Percentiles rank a stretch among this genome's conserved stretches.
These are phyloP conservation scores for Mixia osmundae DNA, from an alignment of 1,284 basidiomycete genomes.

Conservation along the genomic window DNA sequence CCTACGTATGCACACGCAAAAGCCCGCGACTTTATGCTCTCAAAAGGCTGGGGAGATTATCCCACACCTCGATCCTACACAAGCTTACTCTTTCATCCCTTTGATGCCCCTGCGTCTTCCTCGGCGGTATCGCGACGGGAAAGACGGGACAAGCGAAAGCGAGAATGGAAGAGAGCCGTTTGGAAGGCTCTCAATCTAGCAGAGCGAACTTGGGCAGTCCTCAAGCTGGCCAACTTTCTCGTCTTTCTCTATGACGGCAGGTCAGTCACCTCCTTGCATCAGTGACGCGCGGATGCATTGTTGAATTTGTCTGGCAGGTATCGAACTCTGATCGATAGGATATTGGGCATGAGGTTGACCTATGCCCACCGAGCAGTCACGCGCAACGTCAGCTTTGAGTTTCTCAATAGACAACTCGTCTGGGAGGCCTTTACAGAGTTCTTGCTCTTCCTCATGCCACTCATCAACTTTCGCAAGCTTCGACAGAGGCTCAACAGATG, in stretches of 20 bases:
- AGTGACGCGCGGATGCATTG: not conserved
- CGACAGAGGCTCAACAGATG: conserved; percentile 38
- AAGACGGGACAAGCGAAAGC: conserved; percentile 9
- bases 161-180: conserved; percentile 30
- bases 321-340: conserved; percentile 56
- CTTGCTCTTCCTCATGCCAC: conserved; percentile 69
- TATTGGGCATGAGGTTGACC: conserved; percentile 53
- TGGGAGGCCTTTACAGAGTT: conserved; percentile 99
- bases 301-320: conserved; percentile 32
- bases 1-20: conserved; percentile 12
- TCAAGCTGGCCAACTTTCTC: conserved; percentile 47
- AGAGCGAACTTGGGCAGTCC: conserved; percentile 39
- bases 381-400: conserved; percentile 87
- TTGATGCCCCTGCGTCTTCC: conserved; percentile 42
- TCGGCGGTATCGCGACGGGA: conserved; percentile 24
- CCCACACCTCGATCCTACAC: conserved; percentile 11
- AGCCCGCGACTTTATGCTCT: conserved; percentile 14
- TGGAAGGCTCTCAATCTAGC: conserved; percentile 47
- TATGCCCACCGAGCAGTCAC: conserved; percentile 46
- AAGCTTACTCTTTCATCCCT: conserved; percentile 16
- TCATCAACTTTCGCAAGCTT: conserved; percentile 40
- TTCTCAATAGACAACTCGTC: conserved; percentile 96
- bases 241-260: conserved; percentile 67
- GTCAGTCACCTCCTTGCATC: conserved; percentile 26
- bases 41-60: conserved; percentile 15